Base-by-base conservation (phyloP, 805 yeast genomes). In the Zygosaccharomyces bisporus region DNA sequence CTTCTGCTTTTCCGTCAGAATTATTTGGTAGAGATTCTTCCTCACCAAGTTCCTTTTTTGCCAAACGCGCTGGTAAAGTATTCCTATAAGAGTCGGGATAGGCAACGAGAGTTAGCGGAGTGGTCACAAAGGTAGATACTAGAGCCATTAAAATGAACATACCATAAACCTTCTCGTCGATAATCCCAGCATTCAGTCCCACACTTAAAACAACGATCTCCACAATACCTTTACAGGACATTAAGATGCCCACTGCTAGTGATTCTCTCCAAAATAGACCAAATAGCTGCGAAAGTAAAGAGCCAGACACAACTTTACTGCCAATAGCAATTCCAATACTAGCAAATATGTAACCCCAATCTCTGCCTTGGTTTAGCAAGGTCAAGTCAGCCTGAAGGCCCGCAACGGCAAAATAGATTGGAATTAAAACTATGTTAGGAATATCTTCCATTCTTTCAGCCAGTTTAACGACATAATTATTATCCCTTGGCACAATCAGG, bases 221-320 rank as follows among this genome's bases (percentile, higher is more conserved):
- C 18, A 85, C 93, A 51, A 85, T 83, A 64, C 95, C 95, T 64
- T 86, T 86, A 72, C 95, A 86, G 5, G 91, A 83, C 93, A 86
- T 86, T 53, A 86, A 70, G 18, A 83, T 75, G 42, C 95, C 95
- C 30, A 84, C 91, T 2, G 90, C 72, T 27, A 80, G 60, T 2
- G 88, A 76, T 60, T 86, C 93, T 60, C 90, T 75, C 84, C 86
- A 81, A 39, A 72, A 71, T 39, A 85, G 64, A 1, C 84, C 86
- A 60, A 74, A 74, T 32, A 77, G 46, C 51, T 73, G 79, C 2
- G 90, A 82, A 30, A 83, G 81, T 9, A 80, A 49, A 24, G 77
- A 65, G 2, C 93, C 93, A 10, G 93, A 89, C 23, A 69, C 47
- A 3, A 85, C 64, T 59, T 86, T 86, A 9, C 87, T 83, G 13